Conservation (phyloP, 441 rosid genomes). For the Gossypium trilobum region DNA sequence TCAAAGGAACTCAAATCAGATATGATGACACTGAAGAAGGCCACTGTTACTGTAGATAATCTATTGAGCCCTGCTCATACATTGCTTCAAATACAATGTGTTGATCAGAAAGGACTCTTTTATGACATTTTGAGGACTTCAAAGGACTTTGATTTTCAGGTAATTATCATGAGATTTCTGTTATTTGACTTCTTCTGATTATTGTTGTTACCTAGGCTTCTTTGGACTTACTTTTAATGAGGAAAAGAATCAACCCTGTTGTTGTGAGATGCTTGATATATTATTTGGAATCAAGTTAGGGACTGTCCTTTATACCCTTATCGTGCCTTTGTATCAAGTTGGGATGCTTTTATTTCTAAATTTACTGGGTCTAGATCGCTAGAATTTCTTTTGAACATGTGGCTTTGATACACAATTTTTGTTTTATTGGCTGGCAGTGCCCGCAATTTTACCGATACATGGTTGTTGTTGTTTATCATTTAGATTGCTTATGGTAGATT, state of each 20-base stretch:
- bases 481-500: constrained; percentile 56
- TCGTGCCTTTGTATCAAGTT: not conserved
- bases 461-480: constrained; percentile 14
- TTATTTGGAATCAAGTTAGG: not conserved
- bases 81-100: constrained; percentile 44
- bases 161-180: constrained; percentile 16
- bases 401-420: not conserved
- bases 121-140: constrained; percentile 57
- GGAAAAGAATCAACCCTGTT: not conserved
- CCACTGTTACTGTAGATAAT: constrained; percentile 39
- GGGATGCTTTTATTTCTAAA: not conserved
- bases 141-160: constrained; percentile 49
- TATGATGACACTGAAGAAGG: constrained; percentile 17
- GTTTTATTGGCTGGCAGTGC: not conserved
- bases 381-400: not conserved
- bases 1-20: constrained; percentile 11
- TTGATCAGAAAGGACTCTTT: constrained; percentile 54
- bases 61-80: constrained; percentile 50
- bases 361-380: not conserved
- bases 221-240: not conserved
- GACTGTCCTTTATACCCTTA: not conserved
- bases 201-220: not conserved
- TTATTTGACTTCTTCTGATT: not conserved
- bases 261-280: not conserved
- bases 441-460: constrained; percentile 17